phyloP scores from a whole-genome alignment of 169 alveolate genomes.

The Plasmodium cynomolgi region DNA sequence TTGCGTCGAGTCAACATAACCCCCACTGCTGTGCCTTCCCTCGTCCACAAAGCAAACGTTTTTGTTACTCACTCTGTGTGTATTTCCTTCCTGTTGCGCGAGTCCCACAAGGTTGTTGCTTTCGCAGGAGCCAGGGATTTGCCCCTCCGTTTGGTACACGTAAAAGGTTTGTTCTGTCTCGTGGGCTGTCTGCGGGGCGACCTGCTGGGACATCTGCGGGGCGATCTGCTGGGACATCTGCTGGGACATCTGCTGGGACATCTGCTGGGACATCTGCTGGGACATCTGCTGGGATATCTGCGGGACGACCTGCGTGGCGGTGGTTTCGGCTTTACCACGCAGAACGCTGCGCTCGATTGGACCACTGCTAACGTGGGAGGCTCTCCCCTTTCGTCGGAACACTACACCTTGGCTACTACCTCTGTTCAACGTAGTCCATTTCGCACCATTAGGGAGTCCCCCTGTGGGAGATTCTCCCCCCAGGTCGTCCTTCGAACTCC shows the following conservation, averaged over 20 bases:
- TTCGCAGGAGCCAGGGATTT: slow-evolving; percentile 2
- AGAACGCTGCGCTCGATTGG: neutral
- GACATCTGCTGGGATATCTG: neutral
- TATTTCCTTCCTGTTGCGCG: neutral
- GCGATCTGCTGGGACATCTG: neutral
- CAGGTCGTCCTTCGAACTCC: neutral
- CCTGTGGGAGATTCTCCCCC: neutral
- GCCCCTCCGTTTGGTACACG: slow-evolving; percentile 31
- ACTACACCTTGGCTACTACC: neutral
- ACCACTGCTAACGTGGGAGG: neutral
- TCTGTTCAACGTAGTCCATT: neutral
- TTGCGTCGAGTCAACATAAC: neutral
- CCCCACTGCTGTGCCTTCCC: neutral
- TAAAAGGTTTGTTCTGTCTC: neutral
- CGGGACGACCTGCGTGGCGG: neutral
- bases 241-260: too few species aligned
- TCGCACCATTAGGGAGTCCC: neutral
- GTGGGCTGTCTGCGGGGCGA: neutral
- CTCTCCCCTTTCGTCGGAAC: neutral
- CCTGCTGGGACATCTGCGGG: neutral
- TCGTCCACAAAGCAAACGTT: slow-evolving; percentile 17
- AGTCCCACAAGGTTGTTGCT: neutral
- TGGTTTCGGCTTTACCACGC: neutral
- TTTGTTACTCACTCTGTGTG: neutral
- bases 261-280: neutral